Evolutionary conservation across 345 rosid species (phyloP), one percentile per base, ranked within the genome.

Genomic region (Syzygium oleosum): DNA sequence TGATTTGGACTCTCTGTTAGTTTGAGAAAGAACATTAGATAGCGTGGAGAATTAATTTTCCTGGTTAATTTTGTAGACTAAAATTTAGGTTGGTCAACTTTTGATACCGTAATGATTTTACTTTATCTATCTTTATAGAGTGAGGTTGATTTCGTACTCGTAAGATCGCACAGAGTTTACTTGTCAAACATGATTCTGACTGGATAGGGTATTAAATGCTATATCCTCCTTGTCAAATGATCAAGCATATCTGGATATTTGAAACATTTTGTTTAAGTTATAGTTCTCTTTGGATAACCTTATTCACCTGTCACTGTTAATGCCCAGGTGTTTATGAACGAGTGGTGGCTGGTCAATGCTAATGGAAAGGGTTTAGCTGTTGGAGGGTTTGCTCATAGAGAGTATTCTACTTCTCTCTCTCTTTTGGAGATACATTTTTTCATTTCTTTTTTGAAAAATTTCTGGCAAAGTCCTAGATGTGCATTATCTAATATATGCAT

Each of bases 311-410:
- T 14, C 41, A 16, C 84, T 86, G 16, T 86, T 68, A 27, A 51
- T 86, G 77, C 38, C 27, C 87, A 92, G 92, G 93, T 92, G 38
- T 46, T 84, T 29, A 63, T 92, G 89, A 15, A 89, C 34, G 89
- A 91, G 13, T 90, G 94, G 93, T 90, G 94, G 94, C 91, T 92
- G 55, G 88, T 83, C 22, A 90, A 85, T 84, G 84, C 84, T 9
- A 55, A 88, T 11, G 87, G 31, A 80, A 88, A 89, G 51, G 89
- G 88, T 38, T 87, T 92, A 29, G 91, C 91, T 84, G 89, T 92
- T 87, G 88, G 88, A 63, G 94, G 92, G 13, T 84, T 90, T 89
- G 91, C 93, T 54, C 85, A 80, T 21, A 90, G 89, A 86, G 89
- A 88, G 93, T 92, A 88, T 84, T 84, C 2, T 9, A 12, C 38